Evolutionary conservation across 305 asterid genomes (phyloP), one percentile per base, ranked within the genome.

Genomic region (Rubia tinctorum): DNA sequence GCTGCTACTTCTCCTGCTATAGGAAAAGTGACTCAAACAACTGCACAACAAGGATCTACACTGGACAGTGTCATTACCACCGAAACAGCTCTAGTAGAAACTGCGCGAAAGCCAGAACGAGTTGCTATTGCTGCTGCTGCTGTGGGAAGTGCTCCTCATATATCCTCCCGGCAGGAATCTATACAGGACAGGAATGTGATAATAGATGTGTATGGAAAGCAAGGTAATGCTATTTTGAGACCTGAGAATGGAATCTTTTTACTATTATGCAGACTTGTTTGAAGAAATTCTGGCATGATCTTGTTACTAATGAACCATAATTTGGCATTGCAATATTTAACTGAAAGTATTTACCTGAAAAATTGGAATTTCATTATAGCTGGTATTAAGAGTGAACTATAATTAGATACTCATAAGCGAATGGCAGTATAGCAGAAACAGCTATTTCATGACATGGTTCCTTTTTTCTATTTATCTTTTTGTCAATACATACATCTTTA

Each of bases 71-170:
- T 53, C 49, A 53, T 10, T 56, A 30, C 27, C 7, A 25, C 47
- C 14, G 13, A 17, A 69, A 2, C 73, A n/a, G 23, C 0, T 70
- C 49, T 8, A 4, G 30, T 9, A 53, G 23, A n/a, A 37, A 44
- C 53, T 17, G 47, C 17, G 14, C 1, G 18, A 66, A 66, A 66
- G 53, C 7, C 30, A 18, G 70, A 66, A 66, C 3, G 30, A 18
- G 70, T 66, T 66, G 34, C n/a, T 25, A 13, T 27, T 66, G 18
- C 53, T 64, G 68, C n/a, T 34, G 68, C 68, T 64, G 68, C 45
- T 30, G 51, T 15, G 23, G 69, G 43, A n/a, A 65, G 59, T 22
- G 37, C 23, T 15, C 5, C 69, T 39, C 51, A 18, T 18, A 17
- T n/a, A 6, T 1, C 34, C 5, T 42, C 40, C 20, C n/a, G 18